Conservation (phyloP, 352 stramenopile species). For the Blastocystis hominis region DNA sequence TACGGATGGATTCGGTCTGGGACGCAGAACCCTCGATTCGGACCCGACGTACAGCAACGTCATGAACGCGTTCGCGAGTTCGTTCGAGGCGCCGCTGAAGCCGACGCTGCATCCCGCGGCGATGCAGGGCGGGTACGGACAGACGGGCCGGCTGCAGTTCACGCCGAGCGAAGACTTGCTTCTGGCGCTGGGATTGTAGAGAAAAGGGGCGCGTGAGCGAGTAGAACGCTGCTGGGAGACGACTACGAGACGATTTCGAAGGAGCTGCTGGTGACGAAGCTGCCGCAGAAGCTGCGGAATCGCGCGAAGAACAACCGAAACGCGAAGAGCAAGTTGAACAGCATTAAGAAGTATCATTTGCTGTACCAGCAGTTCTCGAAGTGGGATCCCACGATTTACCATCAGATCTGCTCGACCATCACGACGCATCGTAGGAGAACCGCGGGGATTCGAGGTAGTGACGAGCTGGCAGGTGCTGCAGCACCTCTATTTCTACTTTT, state of each 20-base stretch:
- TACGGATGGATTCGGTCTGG: neutral
- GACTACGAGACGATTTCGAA: neutral
- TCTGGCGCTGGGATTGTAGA: constrained; percentile 12
- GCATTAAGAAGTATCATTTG: neutral
- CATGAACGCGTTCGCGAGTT: neutral
- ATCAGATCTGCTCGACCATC: neutral
- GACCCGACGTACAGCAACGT: neutral
- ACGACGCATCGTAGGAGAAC: constrained; percentile 1
- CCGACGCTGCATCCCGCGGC: neutral
- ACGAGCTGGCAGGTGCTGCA: constrained; percentile 39
- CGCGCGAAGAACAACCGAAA: constrained; percentile 44
- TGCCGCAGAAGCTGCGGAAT: neutral
- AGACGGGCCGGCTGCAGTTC: constrained; percentile 28
- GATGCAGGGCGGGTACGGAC: neutral
- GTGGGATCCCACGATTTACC: constrained; percentile 28
- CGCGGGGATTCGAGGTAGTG: neutral
- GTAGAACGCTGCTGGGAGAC: constrained; percentile 41
- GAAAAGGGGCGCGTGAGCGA: no score
- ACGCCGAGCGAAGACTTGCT: constrained; percentile 7
- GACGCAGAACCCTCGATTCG: neutral
- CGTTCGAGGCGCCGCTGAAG: neutral
- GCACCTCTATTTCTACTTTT: constrained; percentile 51
- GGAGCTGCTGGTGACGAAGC: neutral
- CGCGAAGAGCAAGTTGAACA: constrained; percentile 1
- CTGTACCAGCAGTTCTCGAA: constrained; percentile 27